phyloP scores from a whole-genome alignment of 2,329 filamentous ascomycete species.

The Rhinocladiella mackenziei region DNA sequence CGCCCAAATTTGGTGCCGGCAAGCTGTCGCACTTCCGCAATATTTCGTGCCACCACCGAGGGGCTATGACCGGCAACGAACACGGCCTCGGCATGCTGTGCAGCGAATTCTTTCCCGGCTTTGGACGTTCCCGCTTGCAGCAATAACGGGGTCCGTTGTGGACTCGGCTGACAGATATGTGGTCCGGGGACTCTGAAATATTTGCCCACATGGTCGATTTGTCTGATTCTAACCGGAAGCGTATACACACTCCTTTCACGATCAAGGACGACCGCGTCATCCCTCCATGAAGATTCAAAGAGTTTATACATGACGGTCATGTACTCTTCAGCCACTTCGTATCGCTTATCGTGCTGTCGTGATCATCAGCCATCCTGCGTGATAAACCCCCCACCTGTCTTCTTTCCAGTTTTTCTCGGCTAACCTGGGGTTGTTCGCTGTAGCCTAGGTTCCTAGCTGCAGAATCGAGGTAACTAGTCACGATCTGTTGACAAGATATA shows the following conservation, averaged over 20 bases:
- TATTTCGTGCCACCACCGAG: slow-evolving; percentile 49
- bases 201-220: slow-evolving; percentile 62
- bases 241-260: slow-evolving; percentile 58
- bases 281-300: slow-evolving; percentile 60
- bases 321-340: slow-evolving; percentile 61
- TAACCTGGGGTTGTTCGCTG: slow-evolving; percentile 47
- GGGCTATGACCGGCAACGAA: slow-evolving; percentile 58
- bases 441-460: slow-evolving; percentile 61
- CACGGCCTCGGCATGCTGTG: slow-evolving; percentile 57
- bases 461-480: slow-evolving; percentile 64
- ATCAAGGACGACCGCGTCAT: slow-evolving; percentile 61
- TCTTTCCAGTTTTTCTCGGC: background rate
- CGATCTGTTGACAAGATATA: slow-evolving; percentile 41
- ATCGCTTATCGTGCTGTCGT: slow-evolving; percentile 63
- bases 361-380: too few relatives aligned
- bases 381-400: background rate
- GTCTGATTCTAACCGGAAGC: slow-evolving; percentile 54
- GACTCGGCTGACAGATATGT: slow-evolving; percentile 52
- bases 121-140: slow-evolving; percentile 58
- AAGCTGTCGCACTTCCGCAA: slow-evolving; percentile 50
- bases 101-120: slow-evolving; percentile 55
- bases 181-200: slow-evolving; percentile 43
- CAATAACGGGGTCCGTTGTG: slow-evolving; percentile 54
- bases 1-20: slow-evolving; percentile 50
- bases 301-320: slow-evolving; percentile 8